Conservation (phyloP, 805 yeast genomes). For the Clavispora phyllophila region DNA sequence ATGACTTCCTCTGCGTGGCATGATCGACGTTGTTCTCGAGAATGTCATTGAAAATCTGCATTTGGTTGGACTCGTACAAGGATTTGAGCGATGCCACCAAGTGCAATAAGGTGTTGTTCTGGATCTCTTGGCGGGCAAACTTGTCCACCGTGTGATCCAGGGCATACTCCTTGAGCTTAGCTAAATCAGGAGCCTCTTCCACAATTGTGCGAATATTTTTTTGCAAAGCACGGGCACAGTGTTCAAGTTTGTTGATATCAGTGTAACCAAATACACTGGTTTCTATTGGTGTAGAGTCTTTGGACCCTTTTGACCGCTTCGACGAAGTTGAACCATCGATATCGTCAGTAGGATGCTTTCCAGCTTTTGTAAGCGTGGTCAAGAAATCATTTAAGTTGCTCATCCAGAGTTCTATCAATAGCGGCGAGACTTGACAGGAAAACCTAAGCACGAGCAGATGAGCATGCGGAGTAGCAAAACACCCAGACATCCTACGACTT, state of each 20-base stretch:
- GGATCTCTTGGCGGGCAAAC: constrained; percentile 45
- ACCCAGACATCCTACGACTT: not conserved
- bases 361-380: not conserved
- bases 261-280: constrained; percentile 23
- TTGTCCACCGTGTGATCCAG: constrained; percentile 29
- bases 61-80: constrained; percentile 42
- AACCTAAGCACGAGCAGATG: not conserved
- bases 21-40: constrained; percentile 32
- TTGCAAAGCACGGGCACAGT: constrained; percentile 38
- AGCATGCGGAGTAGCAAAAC: not conserved
- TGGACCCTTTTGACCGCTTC: not conserved
- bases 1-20: constrained; percentile 1
- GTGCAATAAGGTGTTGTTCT: constrained; percentile 49
- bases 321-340: too few species aligned
- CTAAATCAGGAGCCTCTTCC: constrained; percentile 51
- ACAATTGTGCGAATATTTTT: constrained; percentile 34
- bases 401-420: not conserved
- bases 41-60: constrained; percentile 55
- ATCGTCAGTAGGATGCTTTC: not conserved
- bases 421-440: not conserved
- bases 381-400: not conserved
- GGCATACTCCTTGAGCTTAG: constrained; percentile 33
- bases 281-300: not conserved
- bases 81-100: constrained; percentile 59
- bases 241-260: constrained; percentile 36